phyloP scores from a whole-genome alignment of 371 early-diverging fungal species.

The Syncephalastrum racemosum region DNA sequence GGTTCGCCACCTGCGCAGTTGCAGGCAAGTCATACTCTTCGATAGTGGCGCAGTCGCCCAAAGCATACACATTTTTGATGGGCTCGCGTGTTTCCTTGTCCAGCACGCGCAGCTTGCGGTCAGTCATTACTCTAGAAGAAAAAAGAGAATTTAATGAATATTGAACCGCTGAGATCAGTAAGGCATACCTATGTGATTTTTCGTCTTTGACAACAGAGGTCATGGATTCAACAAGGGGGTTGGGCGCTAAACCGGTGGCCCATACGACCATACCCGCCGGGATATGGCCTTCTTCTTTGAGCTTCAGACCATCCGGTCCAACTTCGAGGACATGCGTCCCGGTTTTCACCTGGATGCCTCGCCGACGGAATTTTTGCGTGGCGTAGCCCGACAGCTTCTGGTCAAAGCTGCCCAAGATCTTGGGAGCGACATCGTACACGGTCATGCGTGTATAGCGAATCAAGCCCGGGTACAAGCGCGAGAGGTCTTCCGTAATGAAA shows the following conservation, averaged over 20 bases:
- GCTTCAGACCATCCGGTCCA: constrained; percentile 30
- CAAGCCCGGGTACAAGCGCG: constrained; percentile 61
- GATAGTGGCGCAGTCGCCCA: constrained; percentile 83
- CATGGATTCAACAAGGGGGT: constrained; percentile 32
- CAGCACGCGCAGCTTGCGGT: constrained; percentile 63
- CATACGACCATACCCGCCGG: constrained; percentile 55
- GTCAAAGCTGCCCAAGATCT: constrained; percentile 75
- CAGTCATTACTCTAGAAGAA: constrained; percentile 55
- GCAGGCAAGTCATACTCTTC: constrained; percentile 63
- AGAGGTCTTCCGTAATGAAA: constrained; percentile 74
- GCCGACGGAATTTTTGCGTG: constrained; percentile 60
- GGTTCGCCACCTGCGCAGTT: constrained; percentile 85
- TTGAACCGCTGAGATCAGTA: neutral
- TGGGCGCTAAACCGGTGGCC: constrained; percentile 46
- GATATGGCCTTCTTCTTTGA: constrained; percentile 48
- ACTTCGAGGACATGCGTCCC: constrained; percentile 52
- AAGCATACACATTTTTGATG: constrained; percentile 57
- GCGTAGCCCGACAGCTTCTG: constrained; percentile 65
- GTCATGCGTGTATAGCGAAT: constrained; percentile 64
- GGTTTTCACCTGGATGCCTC: constrained; percentile 64
- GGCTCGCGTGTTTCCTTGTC: constrained; percentile 42
- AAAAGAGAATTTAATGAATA: neutral
- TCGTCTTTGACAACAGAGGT: constrained; percentile 18
- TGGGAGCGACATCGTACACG: constrained; percentile 72
- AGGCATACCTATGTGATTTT: constrained; percentile 19